Percentiles rank a stretch among this genome's conserved stretches.
phyloP scores from a whole-genome alignment of 2,329 filamentous ascomycete species.

The Biscogniauxia marginata region DNA sequence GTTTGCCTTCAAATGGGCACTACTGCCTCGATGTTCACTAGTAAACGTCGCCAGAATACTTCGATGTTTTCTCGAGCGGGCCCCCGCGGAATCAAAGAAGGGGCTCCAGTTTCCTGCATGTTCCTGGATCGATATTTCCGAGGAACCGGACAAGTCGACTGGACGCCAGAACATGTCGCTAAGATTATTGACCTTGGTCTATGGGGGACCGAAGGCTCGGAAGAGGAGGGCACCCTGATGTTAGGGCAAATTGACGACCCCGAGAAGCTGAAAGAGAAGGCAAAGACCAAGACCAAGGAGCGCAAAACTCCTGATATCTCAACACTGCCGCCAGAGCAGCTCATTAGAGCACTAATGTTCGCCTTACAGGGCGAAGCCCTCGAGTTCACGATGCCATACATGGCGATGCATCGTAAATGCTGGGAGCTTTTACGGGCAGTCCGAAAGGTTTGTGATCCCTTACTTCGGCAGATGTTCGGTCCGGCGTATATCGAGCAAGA shows the following conservation, averaged over 20 bases:
- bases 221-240: constrained; percentile 16
- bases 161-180: constrained; percentile 35
- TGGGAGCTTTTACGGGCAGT: constrained; percentile 39
- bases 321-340: constrained; percentile 20
- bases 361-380: constrained; percentile 37
- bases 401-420: constrained; percentile 39
- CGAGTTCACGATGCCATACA: constrained; percentile 41
- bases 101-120: constrained; percentile 33
- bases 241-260: constrained; percentile 19
- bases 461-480: constrained; percentile 34
- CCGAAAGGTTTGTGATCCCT: constrained; percentile 29
- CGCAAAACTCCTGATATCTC: constrained; percentile 8
- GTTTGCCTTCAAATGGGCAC: constrained; percentile 39
- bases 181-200: constrained; percentile 33
- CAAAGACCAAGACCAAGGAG: constrained; percentile 7
- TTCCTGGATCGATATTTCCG: constrained; percentile 36
- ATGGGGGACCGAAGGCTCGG: constrained; percentile 25
- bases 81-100: constrained; percentile 30
- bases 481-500: constrained; percentile 38
- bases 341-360: constrained; percentile 33
- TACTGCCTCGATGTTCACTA: constrained; percentile 29
- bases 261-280: constrained; percentile 12
- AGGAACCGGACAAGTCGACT: constrained; percentile 21
- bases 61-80: constrained; percentile 25
- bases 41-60: constrained; percentile 13